These are phyloP conservation scores for Sphaerulina musiva DNA, from an alignment of 2,329 filamentous ascomycete genomes.

Conservation along the genomic window DNA sequence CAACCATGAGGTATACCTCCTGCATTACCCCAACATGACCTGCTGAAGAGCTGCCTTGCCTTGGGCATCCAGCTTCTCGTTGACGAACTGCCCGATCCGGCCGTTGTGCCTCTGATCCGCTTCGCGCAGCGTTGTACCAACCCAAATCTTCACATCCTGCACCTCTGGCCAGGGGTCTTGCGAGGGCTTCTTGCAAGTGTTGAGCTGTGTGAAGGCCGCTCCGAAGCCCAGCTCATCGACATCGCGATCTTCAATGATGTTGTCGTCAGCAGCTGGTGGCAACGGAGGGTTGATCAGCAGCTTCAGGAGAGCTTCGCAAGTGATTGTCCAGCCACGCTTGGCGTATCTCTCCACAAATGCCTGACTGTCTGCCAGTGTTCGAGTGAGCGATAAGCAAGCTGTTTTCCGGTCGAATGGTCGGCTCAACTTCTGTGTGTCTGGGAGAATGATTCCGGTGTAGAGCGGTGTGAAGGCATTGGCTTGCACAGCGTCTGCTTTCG, in stretches of 20 bases:
- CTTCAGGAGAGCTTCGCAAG: conserved; percentile 81
- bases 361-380: conserved; percentile 78
- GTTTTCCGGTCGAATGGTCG: conserved; percentile 87
- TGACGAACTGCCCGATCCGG: conserved; percentile 62
- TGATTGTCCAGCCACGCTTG: conserved; percentile 84
- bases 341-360: conserved; percentile 66
- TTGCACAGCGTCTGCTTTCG: conserved; percentile 75
- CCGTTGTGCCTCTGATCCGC: conserved; percentile 70
- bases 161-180: conserved; percentile 84
- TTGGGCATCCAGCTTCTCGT: conserved; percentile 55
- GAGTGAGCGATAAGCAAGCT: conserved; percentile 87
- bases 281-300: conserved; percentile 84
- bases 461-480: conserved; percentile 70
- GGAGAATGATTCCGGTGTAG: conserved; percentile 80
- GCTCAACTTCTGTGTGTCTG: conserved; percentile 79
- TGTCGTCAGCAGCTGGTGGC: conserved; percentile 58
- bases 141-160: conserved; percentile 72
- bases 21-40: conserved; percentile 30
- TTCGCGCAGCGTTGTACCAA: conserved; percentile 68
- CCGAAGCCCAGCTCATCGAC: conserved; percentile 94
- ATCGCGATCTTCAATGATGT: conserved; percentile 77
- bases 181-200: conserved; percentile 71
- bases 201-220: conserved; percentile 86
- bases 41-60: conserved; percentile 37
- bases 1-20: background rate